Percentiles rank a stretch among this genome's conserved stretches.
Conservation (phyloP, 108 stramenopile species). For the Skeletonema marinoi region DNA sequence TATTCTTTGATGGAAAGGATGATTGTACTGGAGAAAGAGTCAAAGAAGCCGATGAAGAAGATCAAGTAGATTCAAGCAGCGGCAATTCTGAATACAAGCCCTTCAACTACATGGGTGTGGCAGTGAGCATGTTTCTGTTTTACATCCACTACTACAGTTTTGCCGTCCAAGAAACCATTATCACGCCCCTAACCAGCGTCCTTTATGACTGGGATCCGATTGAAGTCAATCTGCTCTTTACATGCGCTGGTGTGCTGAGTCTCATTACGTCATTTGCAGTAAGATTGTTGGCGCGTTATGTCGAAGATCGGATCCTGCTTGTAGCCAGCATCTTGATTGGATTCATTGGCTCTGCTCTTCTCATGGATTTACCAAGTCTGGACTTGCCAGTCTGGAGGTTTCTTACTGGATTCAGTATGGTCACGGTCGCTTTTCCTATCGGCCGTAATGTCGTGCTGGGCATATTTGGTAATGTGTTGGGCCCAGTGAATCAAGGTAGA, state of each 20-base stretch:
- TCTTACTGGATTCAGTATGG: slow-evolving; percentile 41
- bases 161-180: slow-evolving; percentile 55
- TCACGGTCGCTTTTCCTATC: slow-evolving; percentile 51
- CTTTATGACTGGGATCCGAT: slow-evolving; percentile 26
- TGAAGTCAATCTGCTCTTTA: slow-evolving; percentile 41
- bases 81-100: neutral
- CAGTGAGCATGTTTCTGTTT: slow-evolving; percentile 38
- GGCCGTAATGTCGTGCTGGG: slow-evolving; percentile 45
- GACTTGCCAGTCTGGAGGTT: slow-evolving; percentile 38
- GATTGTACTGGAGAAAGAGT: slow-evolving; percentile 13
- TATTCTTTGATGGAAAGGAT: slow-evolving; percentile 38
- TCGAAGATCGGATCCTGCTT: slow-evolving; percentile 37
- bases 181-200: slow-evolving; percentile 24
- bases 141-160: slow-evolving; percentile 53
- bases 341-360: slow-evolving; percentile 26
- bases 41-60: neutral
- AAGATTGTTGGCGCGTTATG: slow-evolving; percentile 12
- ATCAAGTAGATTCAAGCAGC: neutral
- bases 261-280: slow-evolving; percentile 41
- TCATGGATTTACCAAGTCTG: slow-evolving; percentile 28
- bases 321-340: slow-evolving; percentile 40
- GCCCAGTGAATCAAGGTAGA: slow-evolving; percentile 46
- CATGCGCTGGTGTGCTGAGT: slow-evolving; percentile 37
- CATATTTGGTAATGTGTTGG: slow-evolving; percentile 41
- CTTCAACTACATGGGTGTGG: slow-evolving; percentile 35